Base-by-base conservation (phyloP, 345 rosid genomes). In the Geranium brycei region DNA sequence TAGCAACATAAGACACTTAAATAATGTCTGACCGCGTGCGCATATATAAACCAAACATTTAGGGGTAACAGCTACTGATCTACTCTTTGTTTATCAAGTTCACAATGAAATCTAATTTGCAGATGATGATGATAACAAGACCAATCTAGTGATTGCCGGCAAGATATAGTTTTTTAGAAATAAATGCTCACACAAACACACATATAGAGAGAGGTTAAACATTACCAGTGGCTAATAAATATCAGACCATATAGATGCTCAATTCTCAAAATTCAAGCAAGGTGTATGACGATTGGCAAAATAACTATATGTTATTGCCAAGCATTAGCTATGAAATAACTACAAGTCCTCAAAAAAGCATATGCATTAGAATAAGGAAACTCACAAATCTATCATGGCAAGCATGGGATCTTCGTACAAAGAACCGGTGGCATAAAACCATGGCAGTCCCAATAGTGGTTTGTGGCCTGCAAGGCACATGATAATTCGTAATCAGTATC, bases 321-420 rank as follows among this genome's bases (percentile, higher is more conserved):
- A 1, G 18, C 7, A 16, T 57, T 57, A 57, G 16, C 18, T 1
- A 57, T 59, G 38, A 19, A 18, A 47, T 5, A 11, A 8, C 13
- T 8, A 47, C 53, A 47, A 8, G 53, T 47, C 53, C 13, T 47
- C 53, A 8, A 2, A 47, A 47, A 47, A 47, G 3, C 53, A 47
- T 8, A 10, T 8, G 14, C 47, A 47, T 13, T 8, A 47, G 53
- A 47, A 58, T 17, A 51, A 19, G 5, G 60, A 58, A 68, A 81
- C 95, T 83, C 73, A 87, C 95, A 77, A 74, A 87, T 87, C 95
- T 81, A 65, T 87, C 86, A 57, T 87, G 87, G 79, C 83, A 80
- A 70, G 95, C 95, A 76, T 87, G 95, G 60, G 91, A 87, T 69
- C 89, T 78, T 11, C 89, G 91, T 41, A 83, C 73, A 71, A 87